These are phyloP conservation scores for Alternaria rosae DNA, from an alignment of 2,329 filamentous ascomycete species.

Conservation along the genomic window DNA sequence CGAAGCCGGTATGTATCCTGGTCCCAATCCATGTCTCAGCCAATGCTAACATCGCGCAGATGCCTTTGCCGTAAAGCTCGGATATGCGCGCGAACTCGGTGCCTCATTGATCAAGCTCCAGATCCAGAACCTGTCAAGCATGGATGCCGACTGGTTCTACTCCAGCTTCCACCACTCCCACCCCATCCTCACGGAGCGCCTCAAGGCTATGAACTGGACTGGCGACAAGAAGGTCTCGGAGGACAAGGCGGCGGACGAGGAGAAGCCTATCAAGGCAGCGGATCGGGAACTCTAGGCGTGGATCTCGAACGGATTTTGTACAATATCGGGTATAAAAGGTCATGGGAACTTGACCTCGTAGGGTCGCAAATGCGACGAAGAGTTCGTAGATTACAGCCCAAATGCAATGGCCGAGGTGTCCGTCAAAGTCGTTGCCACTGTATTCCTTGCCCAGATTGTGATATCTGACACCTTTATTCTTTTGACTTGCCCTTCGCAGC, in stretches of 20 bases:
- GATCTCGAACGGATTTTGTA: neutral
- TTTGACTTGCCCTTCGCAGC: conserved; percentile 38
- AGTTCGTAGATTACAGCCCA: conserved; percentile 10
- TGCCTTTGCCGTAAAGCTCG: conserved; percentile 83
- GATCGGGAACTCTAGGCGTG: conserved; percentile 75
- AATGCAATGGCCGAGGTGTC: neutral
- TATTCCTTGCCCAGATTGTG: neutral
- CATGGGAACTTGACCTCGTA: conserved; percentile 5
- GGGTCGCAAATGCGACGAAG: neutral
- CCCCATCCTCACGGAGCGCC: conserved; percentile 90
- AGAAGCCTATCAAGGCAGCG: conserved; percentile 71
- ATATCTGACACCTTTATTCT: conserved; percentile 16
- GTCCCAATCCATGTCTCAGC: conserved; percentile 11
- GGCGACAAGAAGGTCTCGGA: conserved; percentile 65
- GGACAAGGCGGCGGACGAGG: conserved; percentile 60
- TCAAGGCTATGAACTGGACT: conserved; percentile 90
- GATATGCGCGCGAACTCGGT: conserved; percentile 83
- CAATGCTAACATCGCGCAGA: conserved; percentile 58
- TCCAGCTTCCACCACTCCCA: conserved; percentile 99
- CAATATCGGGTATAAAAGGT: conserved; percentile 1
- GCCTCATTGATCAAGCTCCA: conserved; percentile 94
- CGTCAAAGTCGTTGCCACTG: neutral
- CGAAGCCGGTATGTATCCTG: conserved; percentile 71
- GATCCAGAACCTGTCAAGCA: conserved; percentile 96
- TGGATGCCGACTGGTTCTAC: conserved; percentile 99